Evolutionary conservation across 768 basidiomycete species (phyloP), one percentile per base, ranked within the genome.

Genomic region (Leucogyrophana mollusca): DNA sequence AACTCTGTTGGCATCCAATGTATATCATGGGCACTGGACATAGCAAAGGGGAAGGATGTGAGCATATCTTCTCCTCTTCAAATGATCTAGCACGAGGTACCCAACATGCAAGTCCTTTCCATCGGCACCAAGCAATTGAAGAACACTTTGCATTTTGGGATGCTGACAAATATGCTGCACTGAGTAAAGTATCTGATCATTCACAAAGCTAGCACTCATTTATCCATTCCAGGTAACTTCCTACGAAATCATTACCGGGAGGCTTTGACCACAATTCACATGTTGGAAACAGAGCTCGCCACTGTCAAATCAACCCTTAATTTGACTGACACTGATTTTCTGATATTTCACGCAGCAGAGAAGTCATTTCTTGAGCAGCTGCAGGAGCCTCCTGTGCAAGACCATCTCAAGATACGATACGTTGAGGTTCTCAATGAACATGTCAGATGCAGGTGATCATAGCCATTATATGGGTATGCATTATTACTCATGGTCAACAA

Each of bases 41-140:
- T 21, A 17, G 36, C 4, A 35, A 45, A 39, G 44, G 47, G 4
- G 41, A 54, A 18, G 50, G 50, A 1, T 54, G 46, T n/a, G 42
- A 54, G 27, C 45, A 45, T 27, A 18, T 45, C 1, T 54, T 51
- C 17, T 50, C 40, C 0, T n/a, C 35, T 14, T 51, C 32, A 8
- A 54, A 51, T 44, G 42, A 35, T 1, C 40, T 54, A 0, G 46
- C 49, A 9, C n/a, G 35, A 20, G 8, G 41, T 24, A 54, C 27
- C 2, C 18, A 34, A 1, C 49, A 54, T 34, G 27, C 41, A 1
- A 39, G 7, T 0, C 1, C 3, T 7, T 54, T 54, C 34, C 52
- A 54, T 36, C 9, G 45, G 4, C 45, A 47, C 8, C 52, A 54
- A 47, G 49, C 32, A 2, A 47, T 54, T 22, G 37, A 54, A 16